Evolutionary conservation across 352 stramenopile species (phyloP).

Genomic region (Pseudoperonospora humuli): DNA sequence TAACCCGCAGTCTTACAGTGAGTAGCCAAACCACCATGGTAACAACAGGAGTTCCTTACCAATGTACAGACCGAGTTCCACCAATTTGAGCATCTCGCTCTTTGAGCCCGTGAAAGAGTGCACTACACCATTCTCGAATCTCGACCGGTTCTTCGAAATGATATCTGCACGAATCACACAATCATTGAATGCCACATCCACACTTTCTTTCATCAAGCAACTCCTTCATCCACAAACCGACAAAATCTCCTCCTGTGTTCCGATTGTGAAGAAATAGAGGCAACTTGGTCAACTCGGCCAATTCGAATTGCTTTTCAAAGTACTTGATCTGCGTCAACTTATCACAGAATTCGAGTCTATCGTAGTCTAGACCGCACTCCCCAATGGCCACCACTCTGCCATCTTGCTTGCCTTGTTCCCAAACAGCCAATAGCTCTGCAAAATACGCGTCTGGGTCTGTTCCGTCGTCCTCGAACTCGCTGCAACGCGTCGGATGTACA

Average conservation of each 20-base stretch:
- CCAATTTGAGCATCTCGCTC: conserved; percentile 88
- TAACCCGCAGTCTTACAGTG: background rate
- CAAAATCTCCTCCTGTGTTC: conserved; percentile 90
- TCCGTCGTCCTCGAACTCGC: conserved; percentile 72
- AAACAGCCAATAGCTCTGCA: conserved; percentile 42
- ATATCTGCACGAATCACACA: conserved; percentile 36
- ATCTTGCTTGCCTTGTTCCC: conserved; percentile 43
- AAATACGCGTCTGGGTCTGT: conserved; percentile 59
- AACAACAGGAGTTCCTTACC: conserved; percentile 29
- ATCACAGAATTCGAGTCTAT: conserved; percentile 92
- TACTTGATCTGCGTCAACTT: conserved; percentile 88
- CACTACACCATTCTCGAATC: conserved; percentile 87
- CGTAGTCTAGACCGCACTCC: conserved; percentile 96
- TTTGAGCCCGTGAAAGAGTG: conserved; percentile 94
- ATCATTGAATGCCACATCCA: background rate
- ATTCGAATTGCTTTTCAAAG: conserved; percentile 91
- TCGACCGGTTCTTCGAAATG: conserved; percentile 53
- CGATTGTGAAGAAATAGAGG: conserved; percentile 97
- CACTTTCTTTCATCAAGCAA: background rate
- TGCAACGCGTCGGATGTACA: conserved; percentile 91
- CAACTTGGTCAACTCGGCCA: conserved; percentile 72
- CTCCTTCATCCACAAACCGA: conserved; percentile 28
- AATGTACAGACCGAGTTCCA: conserved; percentile 93
- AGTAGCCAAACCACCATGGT: background rate
- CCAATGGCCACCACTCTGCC: conserved; percentile 89